A percentile compares a stretch with the other conserved stretches of the same genome.
Evolutionary conservation across 2,329 filamentous ascomycete genomes (phyloP).

Genomic region (Sordariomycetes sp.): DNA sequence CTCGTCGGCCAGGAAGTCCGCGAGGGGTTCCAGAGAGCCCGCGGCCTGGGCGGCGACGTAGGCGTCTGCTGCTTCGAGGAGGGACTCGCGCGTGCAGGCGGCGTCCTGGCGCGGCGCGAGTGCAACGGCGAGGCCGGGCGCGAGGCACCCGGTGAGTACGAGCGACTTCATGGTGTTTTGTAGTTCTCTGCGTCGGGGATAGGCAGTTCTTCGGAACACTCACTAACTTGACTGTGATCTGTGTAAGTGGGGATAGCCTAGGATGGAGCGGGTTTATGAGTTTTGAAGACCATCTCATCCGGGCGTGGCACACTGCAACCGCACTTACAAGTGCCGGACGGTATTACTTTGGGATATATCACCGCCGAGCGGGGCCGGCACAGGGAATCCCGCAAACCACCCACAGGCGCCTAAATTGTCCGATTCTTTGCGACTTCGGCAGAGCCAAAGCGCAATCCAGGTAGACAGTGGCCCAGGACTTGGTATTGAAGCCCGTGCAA

Average conservation of each 20-base stretch:
- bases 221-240: background rate
- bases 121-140: background rate
- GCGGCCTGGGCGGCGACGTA: slow-evolving; percentile 1
- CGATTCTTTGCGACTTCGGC: background rate
- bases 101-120: background rate
- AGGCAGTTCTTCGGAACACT: background rate
- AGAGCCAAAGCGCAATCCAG: background rate
- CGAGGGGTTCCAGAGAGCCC: slow-evolving; percentile 1
- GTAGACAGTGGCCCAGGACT: background rate
- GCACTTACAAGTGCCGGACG: background rate
- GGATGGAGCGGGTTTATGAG: too few species aligned
- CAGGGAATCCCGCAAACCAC: background rate
- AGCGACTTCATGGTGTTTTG: background rate
- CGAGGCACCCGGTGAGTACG: background rate
- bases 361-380: background rate
- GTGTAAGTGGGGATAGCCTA: too few species aligned
- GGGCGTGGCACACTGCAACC: too few species aligned
- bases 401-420: background rate
- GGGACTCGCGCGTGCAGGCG: slow-evolving; percentile 2
- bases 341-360: background rate
- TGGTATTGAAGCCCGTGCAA: background rate
- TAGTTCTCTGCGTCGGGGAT: background rate
- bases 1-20: slow-evolving; percentile 20
- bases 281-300: too few species aligned
- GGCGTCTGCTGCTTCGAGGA: slow-evolving; percentile 3